Percentiles rank a stretch among this genome's conserved stretches.
Conservation (phyloP, 116 monocot genomes). For the Trichopus zeylanicus region DNA sequence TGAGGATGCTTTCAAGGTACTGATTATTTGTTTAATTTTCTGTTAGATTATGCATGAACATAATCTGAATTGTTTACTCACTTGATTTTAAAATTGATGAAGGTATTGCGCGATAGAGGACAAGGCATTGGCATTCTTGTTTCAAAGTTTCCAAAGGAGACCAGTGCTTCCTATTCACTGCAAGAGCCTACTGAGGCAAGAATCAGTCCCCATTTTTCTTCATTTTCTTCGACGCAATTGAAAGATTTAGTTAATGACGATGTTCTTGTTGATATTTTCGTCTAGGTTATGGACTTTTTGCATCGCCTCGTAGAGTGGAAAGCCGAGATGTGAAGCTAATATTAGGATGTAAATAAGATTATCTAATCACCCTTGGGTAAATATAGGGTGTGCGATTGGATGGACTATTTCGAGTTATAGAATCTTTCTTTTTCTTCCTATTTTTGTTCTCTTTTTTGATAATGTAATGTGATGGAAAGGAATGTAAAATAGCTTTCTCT, state of each 20-base stretch:
- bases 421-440: neutral
- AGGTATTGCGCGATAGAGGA: conserved; percentile 52
- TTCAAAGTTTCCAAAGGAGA: conserved; percentile 59
- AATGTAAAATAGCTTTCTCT: neutral
- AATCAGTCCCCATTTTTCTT: neutral
- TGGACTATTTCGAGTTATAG: neutral
- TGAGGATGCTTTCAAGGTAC: conserved; percentile 83
- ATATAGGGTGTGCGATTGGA: neutral
- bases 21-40: too few relatives aligned
- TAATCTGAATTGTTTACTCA: too few relatives aligned
- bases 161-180: conserved; percentile 49
- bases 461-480: neutral
- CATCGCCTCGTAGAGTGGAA: conserved; percentile 63
- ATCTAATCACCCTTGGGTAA: too few relatives aligned
- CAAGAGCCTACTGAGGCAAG: conserved; percentile 61
- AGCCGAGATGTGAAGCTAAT: neutral
- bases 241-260: neutral
- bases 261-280: neutral
- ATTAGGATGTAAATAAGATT: neutral
- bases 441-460: neutral
- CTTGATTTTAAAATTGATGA: too few relatives aligned
- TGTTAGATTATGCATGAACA: too few relatives aligned
- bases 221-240: neutral
- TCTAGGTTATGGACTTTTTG: conserved; percentile 48
- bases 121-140: conserved; percentile 63